A percentile compares a stretch with the other conserved stretches of the same genome.
These are phyloP conservation scores for Apiospora pterosperma DNA, from an alignment of 2,329 filamentous ascomycete genomes.

Conservation along the genomic window DNA sequence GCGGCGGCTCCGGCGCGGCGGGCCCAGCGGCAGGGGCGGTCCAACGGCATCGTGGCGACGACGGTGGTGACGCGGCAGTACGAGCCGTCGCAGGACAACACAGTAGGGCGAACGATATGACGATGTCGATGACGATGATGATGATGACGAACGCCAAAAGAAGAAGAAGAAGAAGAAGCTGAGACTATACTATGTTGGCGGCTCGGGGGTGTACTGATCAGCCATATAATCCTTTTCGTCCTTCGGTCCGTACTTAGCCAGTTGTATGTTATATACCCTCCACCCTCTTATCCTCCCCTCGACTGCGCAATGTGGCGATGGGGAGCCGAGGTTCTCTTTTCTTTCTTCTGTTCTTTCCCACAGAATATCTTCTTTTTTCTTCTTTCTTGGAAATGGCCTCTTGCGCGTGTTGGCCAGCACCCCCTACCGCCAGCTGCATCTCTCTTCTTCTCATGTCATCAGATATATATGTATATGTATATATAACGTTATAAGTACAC, in stretches of 20 bases:
- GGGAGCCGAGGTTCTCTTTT: neutral
- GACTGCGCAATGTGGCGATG: neutral
- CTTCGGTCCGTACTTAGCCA: neutral
- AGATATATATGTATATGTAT: too few species aligned
- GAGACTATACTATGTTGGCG: too few species aligned
- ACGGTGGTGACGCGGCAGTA: constrained; percentile 2
- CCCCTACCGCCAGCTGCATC: too few species aligned
- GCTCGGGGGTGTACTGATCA: neutral
- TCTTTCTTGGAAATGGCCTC: neutral
- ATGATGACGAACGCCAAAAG: neutral
- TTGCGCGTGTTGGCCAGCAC: too few species aligned
- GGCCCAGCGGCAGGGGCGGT: neutral
- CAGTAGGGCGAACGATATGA: too few species aligned
- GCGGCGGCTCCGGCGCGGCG: neutral
- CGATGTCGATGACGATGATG: neutral
- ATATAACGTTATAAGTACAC: too few species aligned
- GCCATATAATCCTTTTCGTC: neutral
- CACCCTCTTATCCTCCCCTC: neutral
- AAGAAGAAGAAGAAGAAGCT: neutral
- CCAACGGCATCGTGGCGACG: constrained; percentile 1
- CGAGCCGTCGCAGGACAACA: neutral
- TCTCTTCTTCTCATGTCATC: too few species aligned
- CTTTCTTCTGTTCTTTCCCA: neutral
- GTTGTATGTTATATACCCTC: neutral
- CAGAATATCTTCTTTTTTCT: neutral